These are phyloP conservation scores for Aspergillus olivimuriae DNA, from an alignment of 495 filamentous ascomycete species.

Conservation along the genomic window DNA sequence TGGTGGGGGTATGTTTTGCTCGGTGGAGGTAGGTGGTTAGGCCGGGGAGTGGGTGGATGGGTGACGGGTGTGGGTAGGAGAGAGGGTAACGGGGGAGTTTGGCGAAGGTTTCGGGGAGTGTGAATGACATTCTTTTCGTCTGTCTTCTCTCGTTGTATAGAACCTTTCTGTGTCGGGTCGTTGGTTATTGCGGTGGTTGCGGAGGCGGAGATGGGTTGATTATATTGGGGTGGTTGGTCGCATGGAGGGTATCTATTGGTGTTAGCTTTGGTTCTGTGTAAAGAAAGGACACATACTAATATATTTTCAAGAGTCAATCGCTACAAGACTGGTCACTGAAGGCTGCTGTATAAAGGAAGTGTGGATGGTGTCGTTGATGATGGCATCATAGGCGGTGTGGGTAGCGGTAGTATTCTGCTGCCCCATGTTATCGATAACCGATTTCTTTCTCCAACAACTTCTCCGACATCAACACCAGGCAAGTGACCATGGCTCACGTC, in stretches of 20 bases:
- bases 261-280: no score
- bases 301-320: no score
- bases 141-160: no score
- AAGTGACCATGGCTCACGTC: not conserved
- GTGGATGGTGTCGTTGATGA: not conserved
- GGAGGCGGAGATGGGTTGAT: no score
- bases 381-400: constrained; percentile 5
- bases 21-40: constrained; percentile 11
- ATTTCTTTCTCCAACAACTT: no score
- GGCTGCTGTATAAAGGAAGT: no score
- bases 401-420: not conserved
- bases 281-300: no score
- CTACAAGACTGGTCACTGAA: no score
- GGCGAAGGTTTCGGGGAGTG: constrained; percentile 21
- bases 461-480: no score
- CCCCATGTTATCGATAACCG: not conserved
- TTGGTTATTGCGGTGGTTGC: not conserved
- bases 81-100: constrained; percentile 28
- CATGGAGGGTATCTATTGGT: no score
- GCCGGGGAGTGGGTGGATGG: constrained; percentile 26
- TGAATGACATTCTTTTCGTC: constrained; percentile 7
- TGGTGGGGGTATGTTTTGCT: constrained; percentile 3
- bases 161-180: no score
- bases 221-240: no score
- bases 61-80: constrained; percentile 27